A percentile compares a stretch with the other conserved stretches of the same genome.
These are phyloP conservation scores for Yueomyces sinensis DNA, from an alignment of 805 yeast genomes.

Conservation along the genomic window DNA sequence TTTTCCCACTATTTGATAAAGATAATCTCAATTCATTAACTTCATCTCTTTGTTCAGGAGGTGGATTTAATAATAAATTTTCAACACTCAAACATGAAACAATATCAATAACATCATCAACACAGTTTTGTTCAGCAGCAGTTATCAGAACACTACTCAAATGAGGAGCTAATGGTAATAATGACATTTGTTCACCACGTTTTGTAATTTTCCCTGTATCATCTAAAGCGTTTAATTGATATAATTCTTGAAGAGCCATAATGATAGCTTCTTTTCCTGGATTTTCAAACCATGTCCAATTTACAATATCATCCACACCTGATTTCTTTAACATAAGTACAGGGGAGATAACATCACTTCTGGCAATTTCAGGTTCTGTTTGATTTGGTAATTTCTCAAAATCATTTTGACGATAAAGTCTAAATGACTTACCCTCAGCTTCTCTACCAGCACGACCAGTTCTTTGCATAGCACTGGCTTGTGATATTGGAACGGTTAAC, in stretches of 20 bases:
- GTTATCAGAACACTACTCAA: constrained; percentile 71
- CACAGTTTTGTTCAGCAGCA: constrained; percentile 44
- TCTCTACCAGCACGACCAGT: constrained; percentile 99
- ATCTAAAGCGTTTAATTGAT: constrained; percentile 66
- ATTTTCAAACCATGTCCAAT: constrained; percentile 87
- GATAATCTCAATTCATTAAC: constrained; percentile 63
- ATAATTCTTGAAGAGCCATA: constrained; percentile 66
- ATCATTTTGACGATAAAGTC: constrained; percentile 68
- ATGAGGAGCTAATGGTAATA: constrained; percentile 86
- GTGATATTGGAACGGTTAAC: constrained; percentile 82
- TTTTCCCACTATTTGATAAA: constrained; percentile 55
- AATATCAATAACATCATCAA: constrained; percentile 67
- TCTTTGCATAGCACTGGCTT: constrained; percentile 89
- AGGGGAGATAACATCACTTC: constrained; percentile 79
- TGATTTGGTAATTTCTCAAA: constrained; percentile 52
- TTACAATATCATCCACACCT: constrained; percentile 69
- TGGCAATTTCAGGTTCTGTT: constrained; percentile 85
- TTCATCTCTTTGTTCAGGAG: constrained; percentile 71
- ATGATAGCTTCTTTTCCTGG: constrained; percentile 72
- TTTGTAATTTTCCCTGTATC: constrained; percentile 64
- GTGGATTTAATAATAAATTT: constrained; percentile 68
- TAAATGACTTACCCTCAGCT: constrained; percentile 74
- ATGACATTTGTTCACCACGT: constrained; percentile 76
- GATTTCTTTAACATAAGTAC: constrained; percentile 70
- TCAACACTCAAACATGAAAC: constrained; percentile 90